These are phyloP conservation scores for Ulota crispa DNA, from an alignment of 225 moss, liverwort and hornwort genomes.

Conservation along the genomic window DNA sequence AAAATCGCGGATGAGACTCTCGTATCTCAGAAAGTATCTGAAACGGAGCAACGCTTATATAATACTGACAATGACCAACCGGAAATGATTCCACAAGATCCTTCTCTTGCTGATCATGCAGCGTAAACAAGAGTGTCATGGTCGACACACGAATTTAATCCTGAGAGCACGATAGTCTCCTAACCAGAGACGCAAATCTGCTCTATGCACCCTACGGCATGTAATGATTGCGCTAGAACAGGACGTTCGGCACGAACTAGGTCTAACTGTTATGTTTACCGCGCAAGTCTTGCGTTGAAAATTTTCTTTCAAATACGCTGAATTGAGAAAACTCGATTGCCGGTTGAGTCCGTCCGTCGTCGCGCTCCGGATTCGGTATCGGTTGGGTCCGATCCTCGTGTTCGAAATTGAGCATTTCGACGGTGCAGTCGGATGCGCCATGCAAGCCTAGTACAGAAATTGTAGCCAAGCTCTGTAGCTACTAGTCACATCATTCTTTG, in stretches of 20 bases:
- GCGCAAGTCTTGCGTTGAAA: not conserved
- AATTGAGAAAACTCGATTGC: not conserved
- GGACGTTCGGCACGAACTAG: not conserved
- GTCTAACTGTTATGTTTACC: not conserved
- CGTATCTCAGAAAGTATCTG: not conserved
- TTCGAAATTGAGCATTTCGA: slow-evolving; percentile 15
- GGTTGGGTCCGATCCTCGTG: slow-evolving; percentile 31
- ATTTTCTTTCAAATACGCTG: not conserved
- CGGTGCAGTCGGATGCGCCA: not conserved
- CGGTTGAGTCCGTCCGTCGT: slow-evolving; percentile 12
- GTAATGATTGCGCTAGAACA: not conserved
- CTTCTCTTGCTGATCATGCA: not conserved
- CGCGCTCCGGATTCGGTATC: slow-evolving; percentile 10
- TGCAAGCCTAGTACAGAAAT: not conserved
- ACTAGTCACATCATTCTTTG: slow-evolving; percentile 7
- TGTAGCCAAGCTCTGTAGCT: not conserved
- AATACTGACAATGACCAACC: not conserved
- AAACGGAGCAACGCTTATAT: not conserved
- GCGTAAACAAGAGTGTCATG: slow-evolving; percentile 16
- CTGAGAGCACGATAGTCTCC: slow-evolving; percentile 13
- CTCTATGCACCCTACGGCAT: slow-evolving; percentile 1
- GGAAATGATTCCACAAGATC: not conserved
- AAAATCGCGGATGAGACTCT: not conserved
- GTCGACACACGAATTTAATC: slow-evolving; percentile 25
- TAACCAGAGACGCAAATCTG: slow-evolving; percentile 23